These are phyloP conservation scores for Didymella segeticola DNA, from an alignment of 2,329 filamentous ascomycete genomes.

Conservation along the genomic window DNA sequence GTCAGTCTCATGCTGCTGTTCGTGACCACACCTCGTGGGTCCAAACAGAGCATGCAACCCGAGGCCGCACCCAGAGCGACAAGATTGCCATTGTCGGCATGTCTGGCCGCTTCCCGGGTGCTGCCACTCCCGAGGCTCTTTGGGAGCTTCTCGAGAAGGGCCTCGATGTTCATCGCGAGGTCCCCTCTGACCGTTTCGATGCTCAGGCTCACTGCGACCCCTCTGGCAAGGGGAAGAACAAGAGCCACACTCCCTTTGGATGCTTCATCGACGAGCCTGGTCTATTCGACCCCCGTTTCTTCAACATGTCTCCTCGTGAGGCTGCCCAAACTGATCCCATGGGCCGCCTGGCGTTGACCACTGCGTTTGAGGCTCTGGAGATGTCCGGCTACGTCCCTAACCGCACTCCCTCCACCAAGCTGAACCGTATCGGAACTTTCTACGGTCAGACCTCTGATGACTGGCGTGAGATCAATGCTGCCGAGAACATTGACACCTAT, in stretches of 20 bases:
- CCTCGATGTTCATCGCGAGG: conserved; percentile 72
- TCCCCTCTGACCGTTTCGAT: conserved; percentile 76
- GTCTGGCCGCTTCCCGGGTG: conserved; percentile 77
- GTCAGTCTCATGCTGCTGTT: conserved; percentile 52
- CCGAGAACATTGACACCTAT: conserved; percentile 74
- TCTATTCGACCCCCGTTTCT: conserved; percentile 81
- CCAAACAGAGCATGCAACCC: conserved; percentile 32
- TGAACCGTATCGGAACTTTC: conserved; percentile 72
- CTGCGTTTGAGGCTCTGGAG: conserved; percentile 82
- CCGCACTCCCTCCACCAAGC: conserved; percentile 70
- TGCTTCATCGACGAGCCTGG: conserved; percentile 79
- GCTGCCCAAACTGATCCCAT: conserved; percentile 82
- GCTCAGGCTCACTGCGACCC: conserved; percentile 74
- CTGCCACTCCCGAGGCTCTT: conserved; percentile 72
- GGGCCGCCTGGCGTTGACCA: conserved; percentile 76
- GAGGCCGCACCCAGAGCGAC: conserved; percentile 61
- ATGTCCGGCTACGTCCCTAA: conserved; percentile 80
- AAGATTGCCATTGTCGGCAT: conserved; percentile 88
- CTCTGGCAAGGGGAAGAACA: conserved; percentile 76
- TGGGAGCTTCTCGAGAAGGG: conserved; percentile 79
- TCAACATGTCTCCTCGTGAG: conserved; percentile 85
- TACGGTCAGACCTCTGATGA: conserved; percentile 79
- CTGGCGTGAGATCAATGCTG: conserved; percentile 77
- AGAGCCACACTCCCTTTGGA: conserved; percentile 76
- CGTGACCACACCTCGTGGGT: conserved; percentile 56